Conservation (phyloP, 148 eudicot genomes). For the Selenicereus undatus region DNA sequence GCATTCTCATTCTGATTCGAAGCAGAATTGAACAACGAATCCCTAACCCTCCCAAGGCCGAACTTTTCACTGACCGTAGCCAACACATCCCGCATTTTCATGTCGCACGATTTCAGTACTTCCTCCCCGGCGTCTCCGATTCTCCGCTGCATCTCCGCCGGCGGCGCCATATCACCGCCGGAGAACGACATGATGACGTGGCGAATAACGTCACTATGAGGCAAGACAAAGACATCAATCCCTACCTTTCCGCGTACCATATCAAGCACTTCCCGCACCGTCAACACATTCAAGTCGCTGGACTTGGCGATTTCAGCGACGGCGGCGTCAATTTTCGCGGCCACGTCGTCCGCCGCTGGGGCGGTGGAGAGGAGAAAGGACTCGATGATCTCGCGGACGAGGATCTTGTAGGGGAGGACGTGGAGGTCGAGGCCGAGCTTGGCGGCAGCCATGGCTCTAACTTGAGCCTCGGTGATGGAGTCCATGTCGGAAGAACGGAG, state of each 20-base stretch:
- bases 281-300: background rate
- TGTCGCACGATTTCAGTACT: background rate
- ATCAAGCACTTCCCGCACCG: background rate
- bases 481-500: slow-evolving; percentile 31
- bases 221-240: background rate
- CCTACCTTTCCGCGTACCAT: background rate
- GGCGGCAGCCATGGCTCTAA: slow-evolving; percentile 27
- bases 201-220: background rate
- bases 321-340: background rate
- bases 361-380: slow-evolving; percentile 28
- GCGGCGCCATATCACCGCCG: background rate
- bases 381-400: slow-evolving; percentile 32
- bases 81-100: background rate
- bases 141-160: background rate
- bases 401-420: slow-evolving; percentile 28
- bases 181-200: background rate
- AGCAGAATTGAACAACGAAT: background rate
- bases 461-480: slow-evolving; percentile 29
- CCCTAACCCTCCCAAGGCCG: background rate
- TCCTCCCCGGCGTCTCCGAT: background rate
- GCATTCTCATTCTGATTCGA: background rate
- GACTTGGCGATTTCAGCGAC: background rate
- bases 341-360: background rate
- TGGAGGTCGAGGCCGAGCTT: slow-evolving; percentile 33
- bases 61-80: background rate